phyloP scores from a whole-genome alignment of 441 rosid genomes.

The Capsella rubella region DNA sequence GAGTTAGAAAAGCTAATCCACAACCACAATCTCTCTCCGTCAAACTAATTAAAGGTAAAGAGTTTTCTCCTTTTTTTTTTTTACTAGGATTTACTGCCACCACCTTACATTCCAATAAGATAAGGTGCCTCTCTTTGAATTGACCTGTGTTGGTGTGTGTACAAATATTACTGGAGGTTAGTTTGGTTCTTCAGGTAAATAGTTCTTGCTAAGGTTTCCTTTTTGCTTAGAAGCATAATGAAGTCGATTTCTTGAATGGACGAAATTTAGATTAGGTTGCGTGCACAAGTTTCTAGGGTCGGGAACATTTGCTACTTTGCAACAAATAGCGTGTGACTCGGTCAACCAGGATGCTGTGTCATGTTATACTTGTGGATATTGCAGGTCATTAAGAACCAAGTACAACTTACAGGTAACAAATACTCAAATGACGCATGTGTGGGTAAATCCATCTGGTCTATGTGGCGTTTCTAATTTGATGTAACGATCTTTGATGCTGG shows the following conservation, averaged over 20 bases:
- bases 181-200: neutral
- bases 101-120: constrained; percentile 73
- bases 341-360: constrained; percentile 88
- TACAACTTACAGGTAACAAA: constrained; percentile 71
- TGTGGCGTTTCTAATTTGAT: neutral
- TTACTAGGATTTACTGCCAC: constrained; percentile 49
- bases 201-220: neutral
- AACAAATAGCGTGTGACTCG: constrained; percentile 72
- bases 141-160: constrained; percentile 20
- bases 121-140: constrained; percentile 65
- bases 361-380: constrained; percentile 92
- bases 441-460: neutral
- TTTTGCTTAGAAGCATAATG: constrained; percentile 8
- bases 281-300: constrained; percentile 81
- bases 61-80: no score
- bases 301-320: constrained; percentile 84
- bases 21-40: neutral
- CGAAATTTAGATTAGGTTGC: neutral
- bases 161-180: neutral
- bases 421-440: neutral
- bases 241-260: neutral
- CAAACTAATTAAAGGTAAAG: neutral
- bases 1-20: neutral
- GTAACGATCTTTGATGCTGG: constrained; percentile 56
- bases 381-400: constrained; percentile 72